Percentiles rank a stretch among this genome's conserved stretches.
Evolutionary conservation across 306 rosid species (phyloP).

Genomic region (Vicia faba): DNA sequence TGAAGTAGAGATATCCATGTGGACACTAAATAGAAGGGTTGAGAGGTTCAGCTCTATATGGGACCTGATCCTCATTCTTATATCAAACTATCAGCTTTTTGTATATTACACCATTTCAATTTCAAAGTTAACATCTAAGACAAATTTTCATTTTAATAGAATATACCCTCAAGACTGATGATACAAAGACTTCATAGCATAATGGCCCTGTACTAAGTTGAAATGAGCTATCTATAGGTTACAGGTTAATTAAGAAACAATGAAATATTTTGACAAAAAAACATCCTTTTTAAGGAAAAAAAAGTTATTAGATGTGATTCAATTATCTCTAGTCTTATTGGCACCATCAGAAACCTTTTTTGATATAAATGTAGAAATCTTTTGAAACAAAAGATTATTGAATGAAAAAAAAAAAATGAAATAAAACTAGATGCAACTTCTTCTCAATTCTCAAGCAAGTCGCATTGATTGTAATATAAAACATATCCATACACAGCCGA

Average conservation of each 20-base stretch:
- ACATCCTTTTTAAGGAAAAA: background rate
- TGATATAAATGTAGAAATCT: conserved; percentile 25
- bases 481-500: background rate
- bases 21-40: conserved; percentile 3
- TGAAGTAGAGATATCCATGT: conserved; percentile 9
- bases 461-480: conserved; percentile 13
- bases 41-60: conserved; percentile 9
- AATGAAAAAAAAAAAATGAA: conserved; percentile 24
- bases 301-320: background rate
- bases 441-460: conserved; percentile 17
- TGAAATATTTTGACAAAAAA: conserved; percentile 6
- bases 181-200: conserved; percentile 21
- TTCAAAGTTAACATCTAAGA: conserved; percentile 25
- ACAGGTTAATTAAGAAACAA: conserved; percentile 11
- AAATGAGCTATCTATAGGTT: conserved; percentile 22
- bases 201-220: conserved; percentile 1
- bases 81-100: conserved; percentile 22
- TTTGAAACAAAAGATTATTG: conserved; percentile 26
- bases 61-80: conserved; percentile 19
- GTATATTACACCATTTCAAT: conserved; percentile 22
- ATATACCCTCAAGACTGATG: conserved; percentile 4
- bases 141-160: conserved; percentile 17
- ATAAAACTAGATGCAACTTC: conserved; percentile 7
- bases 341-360: conserved; percentile 21
- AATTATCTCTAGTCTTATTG: conserved; percentile 1